These are phyloP conservation scores for Penicillium crystallinum DNA, from an alignment of 495 filamentous ascomycete species.

Conservation along the genomic window DNA sequence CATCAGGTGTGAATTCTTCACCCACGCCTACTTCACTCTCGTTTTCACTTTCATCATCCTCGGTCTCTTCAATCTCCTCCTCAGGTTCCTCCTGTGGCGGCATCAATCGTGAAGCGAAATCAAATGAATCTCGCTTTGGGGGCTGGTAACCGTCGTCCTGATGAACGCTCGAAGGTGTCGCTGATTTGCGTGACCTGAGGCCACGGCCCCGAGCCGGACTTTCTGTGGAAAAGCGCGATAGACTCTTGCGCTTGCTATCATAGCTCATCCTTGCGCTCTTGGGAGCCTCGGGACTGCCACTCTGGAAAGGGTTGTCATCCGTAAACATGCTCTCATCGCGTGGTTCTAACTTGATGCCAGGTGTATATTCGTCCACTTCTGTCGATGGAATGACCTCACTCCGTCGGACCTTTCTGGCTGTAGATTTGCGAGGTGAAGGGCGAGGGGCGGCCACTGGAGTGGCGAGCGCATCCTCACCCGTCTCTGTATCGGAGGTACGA, in stretches of 20 bases:
- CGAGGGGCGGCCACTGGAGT: slow-evolving; percentile 30
- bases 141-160: slow-evolving; percentile 35
- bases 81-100: slow-evolving; percentile 29
- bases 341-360: slow-evolving; percentile 33
- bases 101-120: slow-evolving; percentile 31
- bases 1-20: slow-evolving; percentile 93
- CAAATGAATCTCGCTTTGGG: slow-evolving; percentile 42
- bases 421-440: slow-evolving; percentile 37
- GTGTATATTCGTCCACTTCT: slow-evolving; percentile 33
- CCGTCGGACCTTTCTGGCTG: slow-evolving; percentile 46
- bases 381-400: slow-evolving; percentile 51
- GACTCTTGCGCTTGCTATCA: slow-evolving; percentile 49
- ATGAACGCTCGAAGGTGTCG: slow-evolving; percentile 28
- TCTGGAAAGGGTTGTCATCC: slow-evolving; percentile 92
- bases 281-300: slow-evolving; percentile 54
- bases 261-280: slow-evolving; percentile 29
- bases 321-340: slow-evolving; percentile 62
- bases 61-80: slow-evolving; percentile 31
- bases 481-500: slow-evolving; percentile 49
- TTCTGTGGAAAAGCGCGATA: slow-evolving; percentile 33
- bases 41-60: slow-evolving; percentile 40
- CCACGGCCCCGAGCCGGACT: slow-evolving; percentile 29
- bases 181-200: slow-evolving; percentile 35
- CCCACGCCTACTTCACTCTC: slow-evolving; percentile 53
- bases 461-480: slow-evolving; percentile 31